Evolutionary conservation across 176 grass and related monocot genomes (phyloP).

Genomic region (Ananas comosus): DNA sequence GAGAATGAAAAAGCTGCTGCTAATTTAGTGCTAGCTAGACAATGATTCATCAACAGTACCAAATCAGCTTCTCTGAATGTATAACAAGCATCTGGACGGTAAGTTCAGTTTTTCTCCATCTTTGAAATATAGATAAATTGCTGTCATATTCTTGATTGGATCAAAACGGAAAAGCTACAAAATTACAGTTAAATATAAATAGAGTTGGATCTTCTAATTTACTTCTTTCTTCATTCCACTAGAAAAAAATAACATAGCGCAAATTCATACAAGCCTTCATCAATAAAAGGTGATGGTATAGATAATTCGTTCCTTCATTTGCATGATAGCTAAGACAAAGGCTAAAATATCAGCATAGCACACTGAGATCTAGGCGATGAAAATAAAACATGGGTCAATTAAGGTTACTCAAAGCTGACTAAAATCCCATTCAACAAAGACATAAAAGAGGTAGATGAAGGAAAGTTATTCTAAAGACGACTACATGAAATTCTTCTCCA

Average conservation of each 20-base stretch:
- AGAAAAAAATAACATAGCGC: background rate
- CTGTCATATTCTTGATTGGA: background rate
- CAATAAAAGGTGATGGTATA: background rate
- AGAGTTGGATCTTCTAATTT: background rate
- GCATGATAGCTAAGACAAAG: too few relatives aligned
- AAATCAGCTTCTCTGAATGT: background rate
- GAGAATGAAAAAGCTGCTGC: background rate
- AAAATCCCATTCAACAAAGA: too few relatives aligned
- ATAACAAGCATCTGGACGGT: background rate
- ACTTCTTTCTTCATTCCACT: background rate
- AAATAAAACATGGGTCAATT: too few relatives aligned
- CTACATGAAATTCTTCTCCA: too few relatives aligned
- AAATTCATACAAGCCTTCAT: background rate
- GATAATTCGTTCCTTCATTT: background rate
- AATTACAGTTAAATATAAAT: background rate
- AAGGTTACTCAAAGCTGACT: too few relatives aligned
- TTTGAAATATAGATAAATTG: background rate
- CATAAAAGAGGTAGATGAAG: too few relatives aligned
- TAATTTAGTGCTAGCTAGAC: background rate
- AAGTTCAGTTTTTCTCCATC: background rate
- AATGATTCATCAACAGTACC: background rate
- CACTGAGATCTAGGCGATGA: too few relatives aligned
- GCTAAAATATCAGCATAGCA: too few relatives aligned
- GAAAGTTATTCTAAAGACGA: too few relatives aligned
- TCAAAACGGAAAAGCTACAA: background rate